These are phyloP conservation scores for Xylaria sp. DNA, from an alignment of 2,329 filamentous ascomycete genomes.

Conservation along the genomic window DNA sequence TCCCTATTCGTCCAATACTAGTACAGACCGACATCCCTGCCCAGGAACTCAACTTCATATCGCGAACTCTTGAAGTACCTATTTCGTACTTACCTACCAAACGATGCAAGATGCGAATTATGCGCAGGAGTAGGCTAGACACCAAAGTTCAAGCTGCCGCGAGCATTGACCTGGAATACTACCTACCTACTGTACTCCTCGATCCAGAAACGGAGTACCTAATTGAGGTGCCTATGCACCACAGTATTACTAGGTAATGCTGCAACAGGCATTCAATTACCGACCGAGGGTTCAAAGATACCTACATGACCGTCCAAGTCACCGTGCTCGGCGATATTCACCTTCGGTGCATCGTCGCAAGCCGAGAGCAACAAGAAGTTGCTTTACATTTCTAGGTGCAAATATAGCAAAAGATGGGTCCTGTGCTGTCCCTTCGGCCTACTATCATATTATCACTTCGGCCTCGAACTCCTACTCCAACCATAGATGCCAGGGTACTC, in stretches of 20 bases:
- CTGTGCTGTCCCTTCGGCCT: background rate
- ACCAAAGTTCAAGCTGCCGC: background rate
- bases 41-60: conserved; percentile 1
- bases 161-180: background rate
- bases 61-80: background rate
- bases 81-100: too few relatives aligned
- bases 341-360: background rate
- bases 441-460: background rate
- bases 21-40: background rate
- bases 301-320: conserved; percentile 6
- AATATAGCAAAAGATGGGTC: background rate
- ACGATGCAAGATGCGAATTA: too few relatives aligned
- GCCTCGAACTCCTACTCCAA: background rate
- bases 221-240: background rate
- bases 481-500: background rate
- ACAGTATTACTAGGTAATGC: background rate
- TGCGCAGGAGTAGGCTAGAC: background rate
- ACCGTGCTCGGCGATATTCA: conserved; percentile 8
- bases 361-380: background rate
- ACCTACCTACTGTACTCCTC: background rate
- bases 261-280: conserved; percentile 9
- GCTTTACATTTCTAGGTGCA: background rate
- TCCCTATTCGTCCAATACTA: conserved; percentile 16
- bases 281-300: conserved; percentile 1
- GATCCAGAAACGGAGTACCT: background rate